Conservation (phyloP, 164 flowering plant genomes). For the Kingdonia uniflora region DNA sequence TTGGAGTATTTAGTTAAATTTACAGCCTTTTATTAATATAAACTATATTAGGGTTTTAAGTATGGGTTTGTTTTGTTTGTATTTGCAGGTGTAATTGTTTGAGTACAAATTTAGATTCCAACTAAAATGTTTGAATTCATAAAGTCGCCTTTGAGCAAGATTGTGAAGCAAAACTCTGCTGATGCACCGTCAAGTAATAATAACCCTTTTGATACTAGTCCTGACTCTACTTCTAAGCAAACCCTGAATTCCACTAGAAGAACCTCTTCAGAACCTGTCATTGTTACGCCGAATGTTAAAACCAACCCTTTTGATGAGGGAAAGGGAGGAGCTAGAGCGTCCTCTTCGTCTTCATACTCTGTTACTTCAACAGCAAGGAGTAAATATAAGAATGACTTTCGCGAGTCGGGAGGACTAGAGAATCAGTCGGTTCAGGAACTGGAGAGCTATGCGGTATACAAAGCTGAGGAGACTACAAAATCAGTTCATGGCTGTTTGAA, state of each 20-base stretch:
- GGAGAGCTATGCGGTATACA: conserved; percentile 57
- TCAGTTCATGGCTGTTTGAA: conserved; percentile 45
- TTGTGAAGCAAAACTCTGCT: conserved; percentile 29
- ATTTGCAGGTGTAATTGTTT: too few species aligned
- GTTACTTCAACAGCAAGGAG: conserved; percentile 25
- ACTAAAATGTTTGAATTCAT: conserved; percentile 40
- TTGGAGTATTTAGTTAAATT: too few species aligned
- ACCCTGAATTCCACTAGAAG: conserved; percentile 22
- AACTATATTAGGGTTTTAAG: too few species aligned
- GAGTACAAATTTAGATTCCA: too few species aligned
- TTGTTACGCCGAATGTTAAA: conserved; percentile 12
- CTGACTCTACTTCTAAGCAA: conserved; percentile 28
- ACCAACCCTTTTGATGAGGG: conserved; percentile 48
- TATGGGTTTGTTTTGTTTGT: too few species aligned
- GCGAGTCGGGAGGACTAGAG: conserved; percentile 43
- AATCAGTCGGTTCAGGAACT: conserved; percentile 54
- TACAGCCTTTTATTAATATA: too few species aligned
- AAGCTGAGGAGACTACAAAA: conserved; percentile 63
- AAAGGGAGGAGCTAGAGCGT: conserved; percentile 11
- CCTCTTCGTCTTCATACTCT: conserved; percentile 18
- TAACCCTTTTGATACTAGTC: conserved; percentile 60
- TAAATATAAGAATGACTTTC: conserved; percentile 35
- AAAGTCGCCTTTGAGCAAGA: conserved; percentile 31
- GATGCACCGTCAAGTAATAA: conserved; percentile 23
- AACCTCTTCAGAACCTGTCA: conserved; percentile 39